Evolutionary conservation across 139 green algal genomes (phyloP).

Genomic region (Limnomonas spitsbergensis): DNA sequence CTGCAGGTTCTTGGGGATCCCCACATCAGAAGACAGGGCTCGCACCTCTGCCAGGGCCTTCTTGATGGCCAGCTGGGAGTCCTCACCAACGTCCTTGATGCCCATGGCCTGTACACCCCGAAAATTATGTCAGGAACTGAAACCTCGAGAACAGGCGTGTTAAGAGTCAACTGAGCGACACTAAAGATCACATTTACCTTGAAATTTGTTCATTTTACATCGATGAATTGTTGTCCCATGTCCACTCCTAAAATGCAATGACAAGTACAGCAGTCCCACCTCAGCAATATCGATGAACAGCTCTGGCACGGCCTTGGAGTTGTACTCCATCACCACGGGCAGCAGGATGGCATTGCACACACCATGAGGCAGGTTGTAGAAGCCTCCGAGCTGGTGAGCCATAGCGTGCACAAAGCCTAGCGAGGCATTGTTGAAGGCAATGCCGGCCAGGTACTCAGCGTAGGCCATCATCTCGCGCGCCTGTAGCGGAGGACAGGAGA

Average conservation of each 20-base stretch:
- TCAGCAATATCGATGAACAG: constrained; percentile 4
- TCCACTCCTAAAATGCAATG: no score
- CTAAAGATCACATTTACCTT: no score
- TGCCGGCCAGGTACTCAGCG: background rate
- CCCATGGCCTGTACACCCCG: background rate
- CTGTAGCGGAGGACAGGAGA: background rate
- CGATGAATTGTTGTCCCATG: no score
- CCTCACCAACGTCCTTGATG: background rate
- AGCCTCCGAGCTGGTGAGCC: background rate
- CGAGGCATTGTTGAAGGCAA: background rate
- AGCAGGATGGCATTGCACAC: background rate
- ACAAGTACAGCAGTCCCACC: background rate
- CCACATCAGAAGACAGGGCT: background rate
- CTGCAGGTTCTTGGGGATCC: background rate
- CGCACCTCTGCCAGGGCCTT: background rate
- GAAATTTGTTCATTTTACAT: no score
- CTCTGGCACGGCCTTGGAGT: background rate
- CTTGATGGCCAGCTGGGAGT: background rate
- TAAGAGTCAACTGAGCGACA: no score
- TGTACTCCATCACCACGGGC: constrained; percentile 1
- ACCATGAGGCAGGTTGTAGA: background rate
- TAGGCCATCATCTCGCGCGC: constrained; percentile 1
- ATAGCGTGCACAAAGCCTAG: background rate
- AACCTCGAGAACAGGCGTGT: no score
- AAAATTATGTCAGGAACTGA: no score